Percentiles rank a stretch among this genome's conserved stretches.
These are phyloP conservation scores for Aspergillus felis DNA, from an alignment of 2,329 filamentous ascomycete genomes.

Conservation along the genomic window DNA sequence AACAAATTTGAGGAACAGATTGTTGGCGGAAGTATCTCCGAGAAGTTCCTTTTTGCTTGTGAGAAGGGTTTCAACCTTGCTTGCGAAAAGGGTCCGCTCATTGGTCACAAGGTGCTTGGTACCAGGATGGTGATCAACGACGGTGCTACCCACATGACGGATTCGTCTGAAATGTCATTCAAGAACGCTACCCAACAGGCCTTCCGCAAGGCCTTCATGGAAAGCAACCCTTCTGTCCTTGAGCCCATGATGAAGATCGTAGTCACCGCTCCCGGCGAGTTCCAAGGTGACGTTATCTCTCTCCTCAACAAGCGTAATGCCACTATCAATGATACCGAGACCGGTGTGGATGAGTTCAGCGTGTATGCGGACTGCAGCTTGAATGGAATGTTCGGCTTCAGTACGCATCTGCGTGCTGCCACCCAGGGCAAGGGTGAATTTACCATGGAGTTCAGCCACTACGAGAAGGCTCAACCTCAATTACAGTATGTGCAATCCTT, in stretches of 20 bases:
- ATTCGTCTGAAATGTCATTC: conserved; percentile 96
- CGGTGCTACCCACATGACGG: conserved; percentile 93
- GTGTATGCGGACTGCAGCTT: conserved; percentile 87
- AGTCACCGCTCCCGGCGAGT: conserved; percentile 92
- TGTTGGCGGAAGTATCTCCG: conserved; percentile 82
- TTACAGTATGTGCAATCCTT: conserved; percentile 66
- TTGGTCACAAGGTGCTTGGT: conserved; percentile 90
- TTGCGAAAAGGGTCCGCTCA: conserved; percentile 80
- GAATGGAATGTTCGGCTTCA: conserved; percentile 98
- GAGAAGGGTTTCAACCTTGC: conserved; percentile 87
- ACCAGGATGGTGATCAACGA: conserved; percentile 90
- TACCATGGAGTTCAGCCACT: conserved; percentile 98
- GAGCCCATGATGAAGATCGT: conserved; percentile 98
- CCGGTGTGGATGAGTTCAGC: conserved; percentile 89
- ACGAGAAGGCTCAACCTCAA: conserved; percentile 79
- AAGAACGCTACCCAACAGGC: conserved; percentile 91
- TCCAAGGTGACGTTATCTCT: conserved; percentile 93
- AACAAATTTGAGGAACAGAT: conserved; percentile 87
- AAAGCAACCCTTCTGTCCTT: conserved; percentile 76
- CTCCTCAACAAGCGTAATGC: conserved; percentile 96
- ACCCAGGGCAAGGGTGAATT: conserved; percentile 99
- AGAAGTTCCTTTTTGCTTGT: conserved; percentile 93
- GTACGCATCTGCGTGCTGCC: conserved; percentile 80
- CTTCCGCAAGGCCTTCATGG: conserved; percentile 87
- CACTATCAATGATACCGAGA: conserved; percentile 92